Percentiles rank a stretch among this genome's conserved stretches.
Conservation (phyloP, 495 filamentous ascomycete species). For the Penicillium egyptiacum region DNA sequence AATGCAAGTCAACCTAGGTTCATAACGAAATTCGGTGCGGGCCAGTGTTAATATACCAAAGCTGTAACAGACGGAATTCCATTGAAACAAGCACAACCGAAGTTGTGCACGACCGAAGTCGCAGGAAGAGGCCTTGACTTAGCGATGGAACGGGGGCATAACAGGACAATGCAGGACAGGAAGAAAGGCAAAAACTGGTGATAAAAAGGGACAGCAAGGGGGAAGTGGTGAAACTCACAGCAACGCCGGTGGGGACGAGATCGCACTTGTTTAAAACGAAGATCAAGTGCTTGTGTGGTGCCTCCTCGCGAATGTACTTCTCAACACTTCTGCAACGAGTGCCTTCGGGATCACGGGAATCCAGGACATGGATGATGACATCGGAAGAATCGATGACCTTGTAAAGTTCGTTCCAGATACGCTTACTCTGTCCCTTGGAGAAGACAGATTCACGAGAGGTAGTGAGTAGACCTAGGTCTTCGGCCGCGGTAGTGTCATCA, state of each 20-base stretch:
- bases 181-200: conserved; percentile 16
- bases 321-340: conserved; percentile 88
- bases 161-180: conserved; percentile 20
- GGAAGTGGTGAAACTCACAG: conserved; percentile 66
- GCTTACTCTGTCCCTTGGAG: conserved; percentile 86
- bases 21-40: conserved; percentile 64
- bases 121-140: conserved; percentile 90
- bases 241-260: conserved; percentile 86
- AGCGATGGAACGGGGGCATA: conserved; percentile 62
- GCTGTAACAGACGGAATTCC: conserved; percentile 94
- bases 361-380: conserved; percentile 90
- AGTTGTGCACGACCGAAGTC: conserved; percentile 35
- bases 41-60: conserved; percentile 87
- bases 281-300: conserved; percentile 90
- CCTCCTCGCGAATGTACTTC: conserved; percentile 90
- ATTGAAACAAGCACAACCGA: conserved; percentile 47
- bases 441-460: conserved; percentile 87
- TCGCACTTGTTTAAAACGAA: conserved; percentile 97
- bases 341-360: conserved; percentile 87
- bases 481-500: conserved; percentile 48
- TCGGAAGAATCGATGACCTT: conserved; percentile 98
- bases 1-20: conserved; percentile 66
- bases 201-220: conserved; percentile 13
- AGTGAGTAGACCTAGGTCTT: conserved; percentile 52
- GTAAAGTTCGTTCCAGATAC: conserved; percentile 99